Percentiles rank a stretch among this genome's conserved stretches.
These are phyloP conservation scores for Botrytis galanthina DNA, from an alignment of 2,329 filamentous ascomycete species.

Conservation along the genomic window DNA sequence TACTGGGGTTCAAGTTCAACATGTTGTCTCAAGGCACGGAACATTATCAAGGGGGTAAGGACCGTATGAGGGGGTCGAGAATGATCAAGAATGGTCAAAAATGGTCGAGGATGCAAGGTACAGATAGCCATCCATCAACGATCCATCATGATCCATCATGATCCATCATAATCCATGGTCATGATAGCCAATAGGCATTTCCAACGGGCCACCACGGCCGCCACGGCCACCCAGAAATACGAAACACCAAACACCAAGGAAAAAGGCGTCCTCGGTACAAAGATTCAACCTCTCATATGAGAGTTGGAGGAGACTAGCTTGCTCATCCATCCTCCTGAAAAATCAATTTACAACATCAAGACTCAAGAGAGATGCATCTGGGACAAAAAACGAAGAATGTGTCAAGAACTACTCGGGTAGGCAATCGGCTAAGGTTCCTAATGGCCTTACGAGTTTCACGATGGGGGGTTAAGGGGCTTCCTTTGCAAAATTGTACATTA, in stretches of 20 bases:
- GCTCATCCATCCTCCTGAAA: background rate
- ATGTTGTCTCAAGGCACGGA: background rate
- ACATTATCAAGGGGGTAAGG: background rate
- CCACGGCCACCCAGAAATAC: background rate
- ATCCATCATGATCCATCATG: too few species aligned
- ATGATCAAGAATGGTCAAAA: slow-evolving; percentile 13
- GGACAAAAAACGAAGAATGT: background rate
- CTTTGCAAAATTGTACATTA: background rate
- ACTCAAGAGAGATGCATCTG: background rate
- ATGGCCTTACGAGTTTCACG: slow-evolving; percentile 4
- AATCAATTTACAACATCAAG: background rate
- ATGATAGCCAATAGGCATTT: background rate
- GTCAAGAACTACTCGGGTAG: background rate
- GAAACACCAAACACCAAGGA: slow-evolving; percentile 1
- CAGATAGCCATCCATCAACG: background rate
- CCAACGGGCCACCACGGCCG: background rate
- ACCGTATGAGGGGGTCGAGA: background rate
- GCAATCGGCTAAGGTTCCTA: background rate
- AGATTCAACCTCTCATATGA: background rate
- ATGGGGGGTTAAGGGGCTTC: background rate
- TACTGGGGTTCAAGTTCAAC: slow-evolving; percentile 4
- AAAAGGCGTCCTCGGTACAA: background rate
- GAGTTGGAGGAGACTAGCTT: background rate
- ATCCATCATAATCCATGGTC: background rate
- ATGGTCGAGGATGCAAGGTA: slow-evolving; percentile 20